A percentile compares a stretch with the other conserved stretches of the same genome.
Evolutionary conservation across 768 basidiomycete species (phyloP).

Genomic region (Glaciozyma martinii): DNA sequence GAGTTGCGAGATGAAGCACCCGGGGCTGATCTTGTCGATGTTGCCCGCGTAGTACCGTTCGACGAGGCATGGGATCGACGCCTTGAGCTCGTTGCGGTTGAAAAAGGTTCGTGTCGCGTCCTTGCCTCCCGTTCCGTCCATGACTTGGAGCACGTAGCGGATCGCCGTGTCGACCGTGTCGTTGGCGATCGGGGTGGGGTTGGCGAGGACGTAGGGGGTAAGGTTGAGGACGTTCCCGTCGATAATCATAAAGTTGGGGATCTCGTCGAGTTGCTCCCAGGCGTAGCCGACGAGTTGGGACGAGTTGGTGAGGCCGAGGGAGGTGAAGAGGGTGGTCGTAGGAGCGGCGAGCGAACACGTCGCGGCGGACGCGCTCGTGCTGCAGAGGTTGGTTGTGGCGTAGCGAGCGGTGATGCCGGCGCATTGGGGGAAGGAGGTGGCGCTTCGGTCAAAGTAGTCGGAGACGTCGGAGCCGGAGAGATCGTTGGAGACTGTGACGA

Average conservation of each 20-base stretch:
- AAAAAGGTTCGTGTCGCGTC: constrained; percentile 85
- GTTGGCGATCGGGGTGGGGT: constrained; percentile 56
- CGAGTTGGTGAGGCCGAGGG: constrained; percentile 61
- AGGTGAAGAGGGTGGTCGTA: constrained; percentile 49
- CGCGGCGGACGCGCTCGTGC: constrained; percentile 41
- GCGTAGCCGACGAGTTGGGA: constrained; percentile 69
- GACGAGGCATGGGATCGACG: constrained; percentile 67
- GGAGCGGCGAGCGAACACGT: constrained; percentile 62
- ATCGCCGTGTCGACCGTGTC: constrained; percentile 78
- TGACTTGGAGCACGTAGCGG: constrained; percentile 55
- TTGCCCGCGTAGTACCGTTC: constrained; percentile 84
- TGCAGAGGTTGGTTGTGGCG: constrained; percentile 68
- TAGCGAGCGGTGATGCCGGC: constrained; percentile 51
- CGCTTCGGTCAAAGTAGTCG: constrained; percentile 64
- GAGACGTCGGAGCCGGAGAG: constrained; percentile 80
- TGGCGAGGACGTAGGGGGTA: constrained; percentile 67
- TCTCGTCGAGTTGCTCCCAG: constrained; percentile 74
- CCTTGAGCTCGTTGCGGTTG: constrained; percentile 55
- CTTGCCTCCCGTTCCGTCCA: constrained; percentile 55
- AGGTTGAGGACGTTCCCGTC: constrained; percentile 93
- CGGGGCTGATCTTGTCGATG: constrained; percentile 88
- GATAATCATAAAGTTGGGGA: constrained; percentile 70
- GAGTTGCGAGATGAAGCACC: constrained; percentile 82
- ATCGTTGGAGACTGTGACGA: constrained; percentile 47
- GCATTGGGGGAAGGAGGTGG: constrained; percentile 60